Conservation (phyloP, 345 rosid genomes). For the Sisymbrium altissimum region DNA sequence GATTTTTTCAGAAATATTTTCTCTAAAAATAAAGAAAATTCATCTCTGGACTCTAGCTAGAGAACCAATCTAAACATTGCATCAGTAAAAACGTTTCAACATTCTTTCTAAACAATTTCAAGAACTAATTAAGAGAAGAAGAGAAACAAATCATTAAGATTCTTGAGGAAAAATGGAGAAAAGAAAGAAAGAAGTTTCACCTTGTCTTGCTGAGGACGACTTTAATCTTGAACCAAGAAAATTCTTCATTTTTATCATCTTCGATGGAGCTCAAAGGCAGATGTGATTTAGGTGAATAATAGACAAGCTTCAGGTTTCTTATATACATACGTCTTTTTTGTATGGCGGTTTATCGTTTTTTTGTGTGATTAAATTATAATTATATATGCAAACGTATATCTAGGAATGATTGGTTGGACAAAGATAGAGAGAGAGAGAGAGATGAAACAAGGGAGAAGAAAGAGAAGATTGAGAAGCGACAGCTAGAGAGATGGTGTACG, state of each 20-base stretch:
- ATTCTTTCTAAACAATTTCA: neutral
- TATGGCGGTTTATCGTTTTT: conserved; percentile 23
- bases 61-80: neutral
- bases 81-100: neutral
- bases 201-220: conserved; percentile 36
- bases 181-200: conserved; percentile 22
- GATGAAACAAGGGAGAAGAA: conserved; percentile 27
- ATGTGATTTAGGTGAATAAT: conserved; percentile 22
- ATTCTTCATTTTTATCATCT: conserved; percentile 34
- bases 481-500: conserved; percentile 33
- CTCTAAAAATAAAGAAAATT: neutral
- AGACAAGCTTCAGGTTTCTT: conserved; percentile 8
- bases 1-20: neutral
- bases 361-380: neutral
- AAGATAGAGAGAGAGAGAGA: conserved; percentile 24
- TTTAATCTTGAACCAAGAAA: conserved; percentile 26
- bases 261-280: conserved; percentile 5
- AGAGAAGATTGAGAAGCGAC: conserved; percentile 39
- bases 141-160: neutral
- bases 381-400: neutral
- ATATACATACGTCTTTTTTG: conserved; percentile 15
- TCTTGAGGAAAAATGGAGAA: too few relatives aligned
- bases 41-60: neutral
- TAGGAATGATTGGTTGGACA: conserved; percentile 35
- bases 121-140: conserved; percentile 14